Conservation (phyloP, 106 monocot species). For the Dendrobium officinale region DNA sequence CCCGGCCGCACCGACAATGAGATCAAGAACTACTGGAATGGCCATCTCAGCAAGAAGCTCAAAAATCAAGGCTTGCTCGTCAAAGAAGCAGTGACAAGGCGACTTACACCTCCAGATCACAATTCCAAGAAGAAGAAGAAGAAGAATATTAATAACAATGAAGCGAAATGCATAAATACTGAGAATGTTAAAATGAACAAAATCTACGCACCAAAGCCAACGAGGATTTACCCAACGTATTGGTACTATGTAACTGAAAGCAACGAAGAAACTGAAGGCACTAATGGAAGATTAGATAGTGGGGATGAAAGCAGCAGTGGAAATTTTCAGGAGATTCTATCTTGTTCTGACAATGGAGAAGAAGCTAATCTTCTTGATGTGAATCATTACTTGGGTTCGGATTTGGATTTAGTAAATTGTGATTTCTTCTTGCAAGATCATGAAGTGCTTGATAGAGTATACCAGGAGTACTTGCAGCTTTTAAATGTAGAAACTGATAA, state of each 20-base stretch:
- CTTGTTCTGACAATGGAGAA: too few relatives aligned
- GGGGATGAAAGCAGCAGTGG: neutral
- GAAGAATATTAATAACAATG: neutral
- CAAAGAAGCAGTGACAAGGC: neutral
- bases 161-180: neutral
- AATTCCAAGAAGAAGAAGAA: neutral
- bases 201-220: conserved; percentile 24
- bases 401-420: neutral
- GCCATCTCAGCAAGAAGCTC: conserved; percentile 25
- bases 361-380: neutral
- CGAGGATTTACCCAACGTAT: neutral
- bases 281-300: neutral
- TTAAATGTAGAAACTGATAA: neutral
- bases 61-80: conserved; percentile 3
- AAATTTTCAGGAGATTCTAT: neutral
- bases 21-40: conserved; percentile 37
- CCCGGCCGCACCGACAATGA: conserved; percentile 45
- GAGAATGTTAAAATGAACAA: neutral
- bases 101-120: neutral
- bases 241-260: neutral
- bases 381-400: neutral
- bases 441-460: conserved; percentile 16
- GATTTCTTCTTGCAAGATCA: neutral
- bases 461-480: conserved; percentile 19
- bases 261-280: neutral